Base-by-base conservation (phyloP, 1,284 basidiomycete genomes). In the Fistulina hepatica region DNA sequence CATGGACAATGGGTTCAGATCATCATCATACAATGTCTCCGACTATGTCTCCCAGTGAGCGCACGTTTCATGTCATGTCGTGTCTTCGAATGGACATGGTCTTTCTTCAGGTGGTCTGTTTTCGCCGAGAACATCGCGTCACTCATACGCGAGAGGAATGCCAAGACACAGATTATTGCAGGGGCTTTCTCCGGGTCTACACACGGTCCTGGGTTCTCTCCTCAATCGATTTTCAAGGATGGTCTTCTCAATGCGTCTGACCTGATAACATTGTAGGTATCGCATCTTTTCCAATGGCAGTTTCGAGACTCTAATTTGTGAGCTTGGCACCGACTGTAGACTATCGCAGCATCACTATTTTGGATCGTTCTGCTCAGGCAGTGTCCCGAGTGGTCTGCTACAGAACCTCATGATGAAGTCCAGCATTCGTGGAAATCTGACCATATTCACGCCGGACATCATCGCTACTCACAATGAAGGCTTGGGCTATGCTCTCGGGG, bases 261-360 rank as follows among this genome's bases (percentile, higher is more conserved):
- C n/a, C n/a, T n/a, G n/a, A n/a, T n/a, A n/a, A n/a, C n/a, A n/a
- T n/a, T n/a, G n/a, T n/a, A n/a, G n/a, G n/a, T n/a, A n/a, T n/a
- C n/a, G n/a, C n/a, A n/a, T n/a, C n/a, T n/a, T 30, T 6, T 40
- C 36, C n/a, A 37, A 39, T 25, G n/a, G 21, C 21, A 34, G 36
- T 19, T 6, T 34, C n/a, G n/a, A n/a, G n/a, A n/a, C n/a, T n/a
- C n/a, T n/a, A n/a, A n/a, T n/a, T 20, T 39, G 45, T 24, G 36
- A 28, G 25, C 28, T 33, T 16, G 36, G 37, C n/a, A 19, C 25
- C 22, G 13, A 21, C 24, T 23, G n/a, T 51, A 77, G 75, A 2
- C 70, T 76, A 41, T 77, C 76, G 5, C 71, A 80, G 47, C 76
- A 79, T 48, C 65, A 63, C 28, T 80, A 80, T 47, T 71, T 67